These are phyloP conservation scores for Elaphomyces granulatus DNA, from an alignment of 495 filamentous ascomycete species.

Conservation along the genomic window DNA sequence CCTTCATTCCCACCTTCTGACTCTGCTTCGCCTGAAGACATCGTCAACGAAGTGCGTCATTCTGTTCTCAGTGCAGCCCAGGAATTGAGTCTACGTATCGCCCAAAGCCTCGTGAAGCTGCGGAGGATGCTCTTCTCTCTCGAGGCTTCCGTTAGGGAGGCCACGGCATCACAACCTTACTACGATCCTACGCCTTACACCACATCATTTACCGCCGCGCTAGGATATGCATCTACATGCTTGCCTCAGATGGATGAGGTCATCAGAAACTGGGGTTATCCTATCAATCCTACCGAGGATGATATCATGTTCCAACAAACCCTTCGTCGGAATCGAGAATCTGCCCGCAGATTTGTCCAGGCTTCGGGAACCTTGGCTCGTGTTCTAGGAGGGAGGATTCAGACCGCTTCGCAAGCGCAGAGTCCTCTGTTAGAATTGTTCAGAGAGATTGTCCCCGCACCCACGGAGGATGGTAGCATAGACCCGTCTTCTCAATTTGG, in stretches of 20 bases:
- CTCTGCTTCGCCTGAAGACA: slow-evolving; percentile 13
- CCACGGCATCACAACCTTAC: slow-evolving; percentile 8
- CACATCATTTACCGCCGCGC: slow-evolving; percentile 30
- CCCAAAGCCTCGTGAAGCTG: slow-evolving; percentile 40
- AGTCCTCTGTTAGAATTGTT: slow-evolving; percentile 23
- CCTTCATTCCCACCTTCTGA: slow-evolving; percentile 17
- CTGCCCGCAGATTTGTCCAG: slow-evolving; percentile 51
- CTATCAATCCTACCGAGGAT: slow-evolving; percentile 37
- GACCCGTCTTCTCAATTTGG: slow-evolving; percentile 34
- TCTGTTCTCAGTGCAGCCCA: slow-evolving; percentile 36
- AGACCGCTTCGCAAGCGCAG: slow-evolving; percentile 17
- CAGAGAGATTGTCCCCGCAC: slow-evolving; percentile 29
- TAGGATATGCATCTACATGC: slow-evolving; percentile 34
- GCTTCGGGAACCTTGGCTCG: slow-evolving; percentile 47
- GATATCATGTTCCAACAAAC: slow-evolving; percentile 41
- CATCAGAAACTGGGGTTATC: slow-evolving; percentile 43
- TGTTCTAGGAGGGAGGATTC: slow-evolving; percentile 36
- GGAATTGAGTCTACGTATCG: slow-evolving; percentile 37
- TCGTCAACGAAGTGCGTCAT: slow-evolving; percentile 28
- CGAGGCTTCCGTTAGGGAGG: slow-evolving; percentile 20
- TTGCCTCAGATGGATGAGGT: slow-evolving; percentile 43
- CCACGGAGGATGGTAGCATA: slow-evolving; percentile 30
- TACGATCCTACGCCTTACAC: slow-evolving; percentile 21
- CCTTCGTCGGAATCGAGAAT: slow-evolving; percentile 41
- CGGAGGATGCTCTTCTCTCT: slow-evolving; percentile 44